Conservation (phyloP, 225 moss, liverwort and hornwort species). For the Straminergon stramineum region DNA sequence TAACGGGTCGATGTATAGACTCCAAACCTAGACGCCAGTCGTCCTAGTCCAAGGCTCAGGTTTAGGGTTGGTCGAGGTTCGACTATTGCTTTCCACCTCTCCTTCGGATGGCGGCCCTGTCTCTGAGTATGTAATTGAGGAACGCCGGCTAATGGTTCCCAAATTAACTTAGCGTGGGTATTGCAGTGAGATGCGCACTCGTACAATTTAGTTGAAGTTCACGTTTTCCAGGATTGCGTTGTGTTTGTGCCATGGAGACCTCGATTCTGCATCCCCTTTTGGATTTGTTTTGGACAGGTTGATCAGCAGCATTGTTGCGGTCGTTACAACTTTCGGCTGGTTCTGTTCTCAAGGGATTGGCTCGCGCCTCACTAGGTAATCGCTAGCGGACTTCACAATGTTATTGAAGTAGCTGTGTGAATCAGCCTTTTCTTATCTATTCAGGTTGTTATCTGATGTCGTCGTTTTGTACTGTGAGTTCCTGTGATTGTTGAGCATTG, state of each 20-base stretch:
- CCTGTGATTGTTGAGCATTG: not conserved
- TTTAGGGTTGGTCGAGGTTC: constrained; percentile 14
- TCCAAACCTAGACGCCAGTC: not conserved
- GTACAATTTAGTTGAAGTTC: not conserved
- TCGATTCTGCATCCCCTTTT: not conserved
- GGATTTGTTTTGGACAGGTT: not conserved
- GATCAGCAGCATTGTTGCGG: not conserved
- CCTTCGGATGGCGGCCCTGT: not conserved
- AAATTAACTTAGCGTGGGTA: too few species aligned
- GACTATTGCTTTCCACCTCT: not conserved
- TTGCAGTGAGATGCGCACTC: not conserved
- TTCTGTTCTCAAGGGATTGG: too few species aligned
- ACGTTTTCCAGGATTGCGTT: not conserved
- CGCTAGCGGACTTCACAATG: not conserved
- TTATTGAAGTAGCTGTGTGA: not conserved
- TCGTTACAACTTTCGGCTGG: not conserved
- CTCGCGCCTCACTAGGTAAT: not conserved
- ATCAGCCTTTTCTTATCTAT: not conserved
- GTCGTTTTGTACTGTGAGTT: not conserved
- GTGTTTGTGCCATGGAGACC: not conserved
- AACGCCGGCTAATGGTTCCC: rapidly evolving
- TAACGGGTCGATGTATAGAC: too few species aligned
- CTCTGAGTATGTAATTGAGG: not conserved
- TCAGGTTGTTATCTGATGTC: not conserved
- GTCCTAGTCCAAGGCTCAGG: not conserved